Evolutionary conservation across 1,284 basidiomycete species (phyloP).

Genomic region (Schizopora paradoxa): DNA sequence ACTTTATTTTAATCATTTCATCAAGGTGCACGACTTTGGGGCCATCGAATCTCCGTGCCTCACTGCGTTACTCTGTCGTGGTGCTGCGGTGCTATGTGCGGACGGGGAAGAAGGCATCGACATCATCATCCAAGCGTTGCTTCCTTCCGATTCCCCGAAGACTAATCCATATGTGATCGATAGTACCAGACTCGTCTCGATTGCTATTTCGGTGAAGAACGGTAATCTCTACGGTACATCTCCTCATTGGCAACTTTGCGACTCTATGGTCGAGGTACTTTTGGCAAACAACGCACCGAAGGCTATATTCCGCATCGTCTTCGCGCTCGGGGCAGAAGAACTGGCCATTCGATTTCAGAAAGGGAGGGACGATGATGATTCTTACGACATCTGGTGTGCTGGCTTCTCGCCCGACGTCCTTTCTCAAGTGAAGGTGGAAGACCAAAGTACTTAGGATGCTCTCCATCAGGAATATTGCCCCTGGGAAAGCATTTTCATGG

Average conservation of each 20-base stretch:
- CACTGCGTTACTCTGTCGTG: conserved; percentile 21
- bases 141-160: conserved; percentile 11
- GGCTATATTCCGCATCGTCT: conserved; percentile 25
- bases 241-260: conserved; percentile 19
- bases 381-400: conserved; percentile 23
- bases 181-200: conserved; percentile 24
- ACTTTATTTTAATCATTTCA: conserved; percentile 29
- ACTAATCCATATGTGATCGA: conserved; percentile 25
- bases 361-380: conserved; percentile 9
- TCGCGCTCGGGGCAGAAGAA: conserved; percentile 18
- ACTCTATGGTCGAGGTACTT: conserved; percentile 20
- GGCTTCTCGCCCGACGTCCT: background rate
- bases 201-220: background rate
- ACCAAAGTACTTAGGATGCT: background rate
- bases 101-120: conserved; percentile 23
- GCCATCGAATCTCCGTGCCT: conserved; percentile 22
- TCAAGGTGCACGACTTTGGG: conserved; percentile 22
- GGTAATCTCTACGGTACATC: conserved; percentile 21
- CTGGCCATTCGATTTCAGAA: background rate
- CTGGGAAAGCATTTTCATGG: background rate
- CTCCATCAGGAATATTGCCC: background rate
- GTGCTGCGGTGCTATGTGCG: conserved; percentile 26
- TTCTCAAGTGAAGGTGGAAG: background rate
- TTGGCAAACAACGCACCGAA: conserved; percentile 11
- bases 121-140: conserved; percentile 20